Conservation (phyloP, 352 stramenopile species). For the Phytophthora megakarya region DNA sequence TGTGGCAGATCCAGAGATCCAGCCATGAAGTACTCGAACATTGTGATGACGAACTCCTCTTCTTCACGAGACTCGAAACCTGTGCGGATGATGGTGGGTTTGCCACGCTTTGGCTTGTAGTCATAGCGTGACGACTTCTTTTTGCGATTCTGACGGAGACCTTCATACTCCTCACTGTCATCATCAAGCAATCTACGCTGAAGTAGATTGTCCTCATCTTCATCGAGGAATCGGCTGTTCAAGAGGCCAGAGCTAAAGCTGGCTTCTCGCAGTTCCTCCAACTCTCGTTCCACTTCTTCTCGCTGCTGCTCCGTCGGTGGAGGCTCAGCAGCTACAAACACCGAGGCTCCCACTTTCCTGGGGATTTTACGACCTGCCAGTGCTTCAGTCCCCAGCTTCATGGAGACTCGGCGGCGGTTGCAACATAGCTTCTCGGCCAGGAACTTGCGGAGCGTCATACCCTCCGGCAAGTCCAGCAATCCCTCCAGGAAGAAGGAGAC, state of each 20-base stretch:
- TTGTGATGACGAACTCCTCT: slow-evolving; percentile 56
- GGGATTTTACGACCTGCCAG: slow-evolving; percentile 67
- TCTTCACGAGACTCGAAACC: slow-evolving; percentile 72
- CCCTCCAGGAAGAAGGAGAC: slow-evolving; percentile 73
- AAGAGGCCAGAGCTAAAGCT: slow-evolving; percentile 39
- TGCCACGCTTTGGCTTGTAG: slow-evolving; percentile 37
- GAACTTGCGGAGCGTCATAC: slow-evolving; percentile 73
- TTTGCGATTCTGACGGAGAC: slow-evolving; percentile 14
- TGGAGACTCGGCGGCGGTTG: slow-evolving; percentile 67
- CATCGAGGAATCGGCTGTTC: slow-evolving; percentile 13
- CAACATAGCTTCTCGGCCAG: slow-evolving; percentile 69
- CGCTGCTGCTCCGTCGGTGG: slow-evolving; percentile 37
- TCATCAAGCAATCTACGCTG: slow-evolving; percentile 22
- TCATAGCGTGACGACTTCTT: slow-evolving; percentile 13
- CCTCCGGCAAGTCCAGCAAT: slow-evolving; percentile 50
- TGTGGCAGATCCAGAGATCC: slow-evolving; percentile 55
- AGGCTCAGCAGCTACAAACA: slow-evolving; percentile 54
- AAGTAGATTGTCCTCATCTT: slow-evolving; percentile 6
- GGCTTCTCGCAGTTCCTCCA: slow-evolving; percentile 41
- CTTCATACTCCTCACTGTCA: slow-evolving; percentile 14
- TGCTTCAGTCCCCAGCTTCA: slow-evolving; percentile 73
- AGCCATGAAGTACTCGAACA: slow-evolving; percentile 73
- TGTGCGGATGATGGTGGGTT: slow-evolving; percentile 75
- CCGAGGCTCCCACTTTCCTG: slow-evolving; percentile 66
- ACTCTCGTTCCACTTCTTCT: slow-evolving; percentile 37